Percentiles rank a stretch among this genome's conserved stretches.
Evolutionary conservation across 768 basidiomycete species (phyloP).

Genomic region (Russula ochroleuca): DNA sequence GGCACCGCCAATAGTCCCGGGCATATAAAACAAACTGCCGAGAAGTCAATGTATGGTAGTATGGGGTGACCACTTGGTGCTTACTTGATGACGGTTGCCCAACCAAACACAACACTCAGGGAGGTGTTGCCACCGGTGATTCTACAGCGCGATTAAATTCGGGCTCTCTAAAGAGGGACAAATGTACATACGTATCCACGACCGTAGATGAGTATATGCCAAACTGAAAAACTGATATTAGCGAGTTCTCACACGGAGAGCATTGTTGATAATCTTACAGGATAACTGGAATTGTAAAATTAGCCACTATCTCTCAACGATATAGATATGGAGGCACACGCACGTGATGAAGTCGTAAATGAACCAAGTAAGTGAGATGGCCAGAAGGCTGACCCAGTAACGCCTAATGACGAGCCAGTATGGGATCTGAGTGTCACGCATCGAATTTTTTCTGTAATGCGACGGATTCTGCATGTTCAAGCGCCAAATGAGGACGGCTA

Average conservation of each 20-base stretch:
- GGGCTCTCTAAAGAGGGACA: not conserved
- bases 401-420: constrained; percentile 71
- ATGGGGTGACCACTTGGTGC: constrained; percentile 32
- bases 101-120: constrained; percentile 67
- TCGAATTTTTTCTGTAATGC: constrained; percentile 69
- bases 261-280: constrained; percentile 40
- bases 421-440: constrained; percentile 71
- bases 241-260: constrained; percentile 9
- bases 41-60: constrained; percentile 31
- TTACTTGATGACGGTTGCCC: constrained; percentile 82
- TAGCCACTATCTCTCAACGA: not conserved
- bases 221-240: constrained; percentile 46
- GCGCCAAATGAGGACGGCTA: constrained; percentile 83
- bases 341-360: constrained; percentile 78
- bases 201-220: constrained; percentile 78
- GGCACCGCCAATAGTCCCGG: constrained; percentile 67
- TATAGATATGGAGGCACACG: constrained; percentile 28
- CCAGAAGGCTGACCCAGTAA: constrained; percentile 72
- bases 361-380: constrained; percentile 80
- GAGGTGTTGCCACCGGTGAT: constrained; percentile 52
- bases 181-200: constrained; percentile 49
- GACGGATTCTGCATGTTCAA: constrained; percentile 77
- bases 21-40: constrained; percentile 59
- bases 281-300: constrained; percentile 44
- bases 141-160: constrained; percentile 34